Conservation (phyloP, 176 grass and related monocot species). For the Luzula sylvatica region DNA sequence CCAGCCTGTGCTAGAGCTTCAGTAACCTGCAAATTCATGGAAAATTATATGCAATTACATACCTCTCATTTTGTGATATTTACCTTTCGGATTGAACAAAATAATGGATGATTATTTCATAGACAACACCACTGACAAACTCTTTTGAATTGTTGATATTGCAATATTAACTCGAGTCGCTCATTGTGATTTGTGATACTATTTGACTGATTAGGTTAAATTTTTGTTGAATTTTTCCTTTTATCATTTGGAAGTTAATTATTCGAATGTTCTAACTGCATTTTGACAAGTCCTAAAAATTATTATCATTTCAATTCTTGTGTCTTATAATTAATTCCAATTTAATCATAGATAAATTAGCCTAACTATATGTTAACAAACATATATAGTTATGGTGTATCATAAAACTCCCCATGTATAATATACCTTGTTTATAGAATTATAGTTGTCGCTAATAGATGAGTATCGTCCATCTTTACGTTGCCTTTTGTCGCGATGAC, state of each 20-base stretch:
- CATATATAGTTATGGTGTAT: not conserved
- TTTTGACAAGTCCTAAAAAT: not conserved
- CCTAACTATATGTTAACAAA: not conserved
- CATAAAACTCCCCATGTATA: no score
- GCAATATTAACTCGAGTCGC: not conserved
- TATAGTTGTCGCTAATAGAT: conserved; percentile 15
- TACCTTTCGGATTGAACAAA: not conserved
- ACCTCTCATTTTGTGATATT: no score
- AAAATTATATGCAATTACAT: no score
- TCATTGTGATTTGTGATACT: not conserved
- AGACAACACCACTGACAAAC: no score
- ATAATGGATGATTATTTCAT: no score
- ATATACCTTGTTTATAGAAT: conserved; percentile 17
- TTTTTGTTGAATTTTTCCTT: no score
- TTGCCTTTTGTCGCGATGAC: not conserved
- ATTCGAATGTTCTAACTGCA: no score
- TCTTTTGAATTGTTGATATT: not conserved
- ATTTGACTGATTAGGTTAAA: not conserved
- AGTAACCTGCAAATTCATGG: conserved; percentile 2
- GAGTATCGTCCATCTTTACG: not conserved
- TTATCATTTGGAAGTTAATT: no score
- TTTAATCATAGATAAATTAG: not conserved
- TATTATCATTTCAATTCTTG: not conserved
- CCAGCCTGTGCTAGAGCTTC: conserved; percentile 16
- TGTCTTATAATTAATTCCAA: not conserved